Percentiles rank a stretch among this genome's conserved stretches.
These are phyloP conservation scores for Cylindrotheca closterium DNA, from an alignment of 108 stramenopile genomes.

Conservation along the genomic window DNA sequence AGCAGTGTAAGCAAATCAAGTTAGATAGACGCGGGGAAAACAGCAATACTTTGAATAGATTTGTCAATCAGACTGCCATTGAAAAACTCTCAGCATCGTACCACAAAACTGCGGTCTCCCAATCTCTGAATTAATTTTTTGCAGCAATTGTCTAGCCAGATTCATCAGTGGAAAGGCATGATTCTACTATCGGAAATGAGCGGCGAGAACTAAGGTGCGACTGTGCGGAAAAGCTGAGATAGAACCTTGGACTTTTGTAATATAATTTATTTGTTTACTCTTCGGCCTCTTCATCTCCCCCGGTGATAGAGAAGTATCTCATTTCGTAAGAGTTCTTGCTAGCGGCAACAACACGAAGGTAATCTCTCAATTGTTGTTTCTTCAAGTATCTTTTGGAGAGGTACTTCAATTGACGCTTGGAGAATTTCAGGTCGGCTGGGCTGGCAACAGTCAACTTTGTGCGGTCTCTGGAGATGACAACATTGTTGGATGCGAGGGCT, in stretches of 20 bases:
- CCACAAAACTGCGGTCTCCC: no score
- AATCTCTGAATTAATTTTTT: no score
- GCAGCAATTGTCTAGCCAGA: no score
- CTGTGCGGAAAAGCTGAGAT: no score
- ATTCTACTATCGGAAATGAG: no score
- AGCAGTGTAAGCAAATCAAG: no score
- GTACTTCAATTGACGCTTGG: conserved; percentile 99
- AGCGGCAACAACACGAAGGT: conserved; percentile 95
- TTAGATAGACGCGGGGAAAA: background rate
- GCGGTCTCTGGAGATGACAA: conserved; percentile 87
- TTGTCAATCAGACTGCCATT: no score
- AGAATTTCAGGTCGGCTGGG: conserved; percentile 88
- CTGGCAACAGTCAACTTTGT: conserved; percentile 90
- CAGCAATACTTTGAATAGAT: no score
- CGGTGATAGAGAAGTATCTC: conserved; percentile 78
- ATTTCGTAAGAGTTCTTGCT: conserved; percentile 92
- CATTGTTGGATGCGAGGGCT: conserved; percentile 66
- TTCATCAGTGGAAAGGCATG: no score
- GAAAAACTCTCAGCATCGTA: no score
- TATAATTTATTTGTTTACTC: conserved; percentile 29
- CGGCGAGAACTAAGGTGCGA: no score
- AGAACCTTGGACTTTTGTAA: no score
- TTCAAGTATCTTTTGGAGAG: conserved; percentile 99
- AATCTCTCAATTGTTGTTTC: conserved; percentile 98
- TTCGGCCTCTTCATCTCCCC: conserved; percentile 75